Percentiles rank a stretch among this genome's conserved stretches.
phyloP scores from a whole-genome alignment of 2,329 filamentous ascomycete genomes.

The Fusarium gaditjirri region DNA sequence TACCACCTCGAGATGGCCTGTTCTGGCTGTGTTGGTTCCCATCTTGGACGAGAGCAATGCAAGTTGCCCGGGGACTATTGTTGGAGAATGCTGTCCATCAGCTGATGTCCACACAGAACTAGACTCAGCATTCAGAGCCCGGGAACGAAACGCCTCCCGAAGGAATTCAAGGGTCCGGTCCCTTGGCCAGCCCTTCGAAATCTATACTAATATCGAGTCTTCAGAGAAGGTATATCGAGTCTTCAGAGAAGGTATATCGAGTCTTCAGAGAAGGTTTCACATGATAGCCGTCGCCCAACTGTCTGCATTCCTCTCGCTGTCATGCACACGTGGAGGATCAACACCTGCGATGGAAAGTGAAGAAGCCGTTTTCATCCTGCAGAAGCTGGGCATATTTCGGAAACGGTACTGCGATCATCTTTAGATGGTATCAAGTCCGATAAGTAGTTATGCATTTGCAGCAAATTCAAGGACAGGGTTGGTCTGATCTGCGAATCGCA shows the following conservation, averaged over 20 bases:
- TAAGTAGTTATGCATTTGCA: neutral
- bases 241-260: too few species aligned
- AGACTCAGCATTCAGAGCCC: neutral
- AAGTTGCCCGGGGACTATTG: slow-evolving; percentile 11
- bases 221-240: slow-evolving; percentile 15
- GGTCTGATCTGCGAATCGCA: slow-evolving; percentile 32
- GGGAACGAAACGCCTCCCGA: slow-evolving; percentile 29
- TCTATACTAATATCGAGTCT: neutral
- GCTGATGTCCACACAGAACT: slow-evolving; percentile 12
- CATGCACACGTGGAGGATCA: slow-evolving; percentile 29
- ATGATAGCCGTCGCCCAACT: slow-evolving; percentile 19
- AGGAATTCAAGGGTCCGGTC: slow-evolving; percentile 33
- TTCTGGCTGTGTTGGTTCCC: slow-evolving; percentile 18
- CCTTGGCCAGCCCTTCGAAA: slow-evolving; percentile 10
- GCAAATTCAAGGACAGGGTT: neutral
- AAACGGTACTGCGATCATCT: neutral
- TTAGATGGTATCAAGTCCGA: neutral
- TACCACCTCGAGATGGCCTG: neutral
- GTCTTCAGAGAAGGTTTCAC: slow-evolving; percentile 22
- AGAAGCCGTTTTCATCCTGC: slow-evolving; percentile 20
- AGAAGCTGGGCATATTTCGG: slow-evolving; percentile 1
- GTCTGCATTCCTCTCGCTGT: slow-evolving; percentile 27
- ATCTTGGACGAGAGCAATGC: slow-evolving; percentile 24
- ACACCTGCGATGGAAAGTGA: slow-evolving; percentile 33
- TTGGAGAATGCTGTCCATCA: slow-evolving; percentile 30